Evolutionary conservation across 805 yeast genomes (phyloP).

Genomic region (Teunomyces stri): DNA sequence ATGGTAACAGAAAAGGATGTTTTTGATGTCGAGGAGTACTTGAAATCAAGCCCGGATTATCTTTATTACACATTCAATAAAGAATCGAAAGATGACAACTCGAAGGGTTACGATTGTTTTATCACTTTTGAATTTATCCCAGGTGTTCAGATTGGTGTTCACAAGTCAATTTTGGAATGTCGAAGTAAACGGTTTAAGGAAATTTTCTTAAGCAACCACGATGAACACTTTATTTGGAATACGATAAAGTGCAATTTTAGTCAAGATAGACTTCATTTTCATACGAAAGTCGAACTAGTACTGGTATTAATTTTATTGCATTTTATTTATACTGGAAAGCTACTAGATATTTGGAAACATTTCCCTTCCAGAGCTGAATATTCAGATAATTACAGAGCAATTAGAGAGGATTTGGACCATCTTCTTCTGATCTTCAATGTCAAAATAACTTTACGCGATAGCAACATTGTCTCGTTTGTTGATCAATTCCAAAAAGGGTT

Average conservation of each 20-base stretch:
- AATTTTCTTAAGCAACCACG: constrained; percentile 16
- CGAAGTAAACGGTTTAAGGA: constrained; percentile 29
- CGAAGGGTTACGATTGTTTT: constrained; percentile 36
- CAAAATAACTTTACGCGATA: not conserved
- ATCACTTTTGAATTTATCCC: constrained; percentile 24
- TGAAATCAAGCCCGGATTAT: not conserved
- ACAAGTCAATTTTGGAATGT: constrained; percentile 27
- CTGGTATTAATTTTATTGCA: constrained; percentile 43
- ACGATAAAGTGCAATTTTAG: not conserved
- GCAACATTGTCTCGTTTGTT: not conserved
- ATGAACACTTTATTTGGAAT: constrained; percentile 16
- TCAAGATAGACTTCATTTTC: constrained; percentile 11
- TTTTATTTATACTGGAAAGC: constrained; percentile 48
- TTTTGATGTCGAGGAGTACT: not conserved
- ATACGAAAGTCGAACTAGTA: constrained; percentile 25
- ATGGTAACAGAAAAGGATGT: not conserved
- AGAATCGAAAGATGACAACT: not conserved
- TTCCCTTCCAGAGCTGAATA: constrained; percentile 17
- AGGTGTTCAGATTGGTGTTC: constrained; percentile 32
- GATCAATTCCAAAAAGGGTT: not conserved
- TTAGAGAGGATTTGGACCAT: not conserved
- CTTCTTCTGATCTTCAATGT: not conserved
- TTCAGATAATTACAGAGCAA: not conserved
- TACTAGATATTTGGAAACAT: constrained; percentile 47
- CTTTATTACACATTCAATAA: not conserved